These are phyloP conservation scores for Auricularia cornea DNA, from an alignment of 768 basidiomycete species.

Conservation along the genomic window DNA sequence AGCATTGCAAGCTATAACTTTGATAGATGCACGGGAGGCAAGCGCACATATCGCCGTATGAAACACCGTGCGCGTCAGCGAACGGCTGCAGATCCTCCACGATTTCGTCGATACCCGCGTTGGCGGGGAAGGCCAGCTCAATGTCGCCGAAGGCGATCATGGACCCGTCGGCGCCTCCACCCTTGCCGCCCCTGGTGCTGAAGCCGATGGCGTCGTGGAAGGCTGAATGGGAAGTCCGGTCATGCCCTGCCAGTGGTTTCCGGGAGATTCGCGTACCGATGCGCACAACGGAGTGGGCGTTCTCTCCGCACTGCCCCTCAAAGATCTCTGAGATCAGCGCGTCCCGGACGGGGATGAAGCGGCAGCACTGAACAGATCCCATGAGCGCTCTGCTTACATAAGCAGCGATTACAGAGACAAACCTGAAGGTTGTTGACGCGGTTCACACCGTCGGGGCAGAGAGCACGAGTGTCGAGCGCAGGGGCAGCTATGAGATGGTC, in stretches of 20 bases:
- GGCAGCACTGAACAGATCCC: not conserved
- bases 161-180: slow-evolving; percentile 21
- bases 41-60: slow-evolving; percentile 25
- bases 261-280: not conserved
- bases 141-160: slow-evolving; percentile 16
- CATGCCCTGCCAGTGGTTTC: not conserved
- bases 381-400: no score
- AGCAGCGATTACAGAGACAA: no score
- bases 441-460: not conserved
- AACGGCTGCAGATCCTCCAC: slow-evolving; percentile 15
- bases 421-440: not conserved
- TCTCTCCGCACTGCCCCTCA: not conserved
- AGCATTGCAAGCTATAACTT: not conserved
- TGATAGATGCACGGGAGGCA: not conserved
- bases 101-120: slow-evolving; percentile 18
- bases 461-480: not conserved
- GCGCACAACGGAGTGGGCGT: not conserved
- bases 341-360: not conserved
- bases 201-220: slow-evolving; percentile 9
- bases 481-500: not conserved
- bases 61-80: slow-evolving; percentile 13
- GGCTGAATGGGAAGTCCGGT: slow-evolving; percentile 4
- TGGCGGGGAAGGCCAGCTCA: slow-evolving; percentile 18
- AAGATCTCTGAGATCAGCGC: not conserved
- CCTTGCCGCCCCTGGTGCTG: slow-evolving; percentile 3